Evolutionary conservation across 371 early-diverging fungal genomes (phyloP).

Genomic region (Syncephalastrum monosporum): DNA sequence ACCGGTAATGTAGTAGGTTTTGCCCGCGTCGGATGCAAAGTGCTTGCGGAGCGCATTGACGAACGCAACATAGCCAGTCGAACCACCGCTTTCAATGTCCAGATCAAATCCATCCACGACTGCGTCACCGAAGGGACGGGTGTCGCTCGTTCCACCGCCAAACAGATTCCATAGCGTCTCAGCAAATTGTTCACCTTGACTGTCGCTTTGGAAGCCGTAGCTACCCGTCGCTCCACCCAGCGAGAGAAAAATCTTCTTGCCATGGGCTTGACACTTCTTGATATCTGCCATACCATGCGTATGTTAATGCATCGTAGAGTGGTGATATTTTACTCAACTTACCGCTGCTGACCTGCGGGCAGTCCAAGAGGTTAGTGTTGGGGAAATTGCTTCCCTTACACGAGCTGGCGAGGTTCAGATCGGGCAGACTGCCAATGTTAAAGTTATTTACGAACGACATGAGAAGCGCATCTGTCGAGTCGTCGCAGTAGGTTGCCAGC

Average conservation of each 20-base stretch:
- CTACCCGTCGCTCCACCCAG: constrained; percentile 67
- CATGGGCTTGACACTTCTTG: constrained; percentile 50
- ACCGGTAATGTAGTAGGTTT: constrained; percentile 45
- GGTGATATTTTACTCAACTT: not conserved
- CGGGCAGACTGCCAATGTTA: constrained; percentile 18
- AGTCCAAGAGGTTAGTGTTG: constrained; percentile 41
- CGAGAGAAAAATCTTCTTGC: constrained; percentile 52
- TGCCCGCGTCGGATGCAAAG: constrained; percentile 23
- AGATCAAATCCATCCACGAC: constrained; percentile 71
- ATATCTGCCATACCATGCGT: constrained; percentile 38
- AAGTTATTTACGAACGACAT: constrained; percentile 18
- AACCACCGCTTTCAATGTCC: constrained; percentile 66
- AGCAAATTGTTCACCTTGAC: constrained; percentile 52
- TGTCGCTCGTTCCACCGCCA: constrained; percentile 47
- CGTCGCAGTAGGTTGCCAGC: constrained; percentile 23
- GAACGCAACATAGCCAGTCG: constrained; percentile 53
- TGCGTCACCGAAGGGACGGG: constrained; percentile 66
- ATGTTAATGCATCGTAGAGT: constrained; percentile 1
- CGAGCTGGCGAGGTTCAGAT: constrained; percentile 22
- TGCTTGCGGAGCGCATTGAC: constrained; percentile 15
- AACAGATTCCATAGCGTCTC: constrained; percentile 62
- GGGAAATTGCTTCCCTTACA: constrained; percentile 17
- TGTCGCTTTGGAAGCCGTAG: constrained; percentile 44
- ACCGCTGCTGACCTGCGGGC: constrained; percentile 47
- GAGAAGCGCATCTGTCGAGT: constrained; percentile 22